phyloP scores from a whole-genome alignment of 345 rosid genomes.

The Acer saccharum region DNA sequence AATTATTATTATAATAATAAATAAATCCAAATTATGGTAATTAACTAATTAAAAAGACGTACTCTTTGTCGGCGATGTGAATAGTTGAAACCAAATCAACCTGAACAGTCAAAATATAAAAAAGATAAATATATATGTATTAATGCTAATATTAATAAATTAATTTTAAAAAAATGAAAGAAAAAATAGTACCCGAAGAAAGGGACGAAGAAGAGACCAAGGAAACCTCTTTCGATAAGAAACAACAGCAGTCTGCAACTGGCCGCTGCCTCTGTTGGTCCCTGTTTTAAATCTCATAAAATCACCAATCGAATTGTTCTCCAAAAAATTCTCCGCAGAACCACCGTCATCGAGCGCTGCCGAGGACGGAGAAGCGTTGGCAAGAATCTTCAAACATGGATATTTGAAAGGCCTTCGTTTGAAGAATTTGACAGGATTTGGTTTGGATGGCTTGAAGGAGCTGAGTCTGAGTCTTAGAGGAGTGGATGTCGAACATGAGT shows the following conservation, averaged over 20 bases:
- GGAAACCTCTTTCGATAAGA: slow-evolving; percentile 75
- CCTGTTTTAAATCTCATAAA: slow-evolving; percentile 78
- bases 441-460: slow-evolving; percentile 21
- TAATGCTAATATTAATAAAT: background rate
- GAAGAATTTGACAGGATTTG: slow-evolving; percentile 11
- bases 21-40: background rate
- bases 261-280: slow-evolving; percentile 36
- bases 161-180: background rate
- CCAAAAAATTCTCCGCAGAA: slow-evolving; percentile 51
- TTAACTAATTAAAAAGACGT: slow-evolving; percentile 22
- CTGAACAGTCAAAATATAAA: slow-evolving; percentile 36
- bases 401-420: background rate
- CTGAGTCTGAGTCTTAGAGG: slow-evolving; percentile 23
- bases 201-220: slow-evolving; percentile 80
- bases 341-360: slow-evolving; percentile 42
- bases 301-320: slow-evolving; percentile 70
- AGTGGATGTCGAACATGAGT: slow-evolving; percentile 35
- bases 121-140: background rate
- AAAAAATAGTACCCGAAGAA: slow-evolving; percentile 56
- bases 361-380: slow-evolving; percentile 28
- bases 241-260: slow-evolving; percentile 90
- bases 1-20: background rate
- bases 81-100: slow-evolving; percentile 94
- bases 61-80: slow-evolving; percentile 95
- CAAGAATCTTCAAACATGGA: slow-evolving; percentile 23